These are phyloP conservation scores for Acer negundo DNA, from an alignment of 345 rosid species.

Conservation along the genomic window DNA sequence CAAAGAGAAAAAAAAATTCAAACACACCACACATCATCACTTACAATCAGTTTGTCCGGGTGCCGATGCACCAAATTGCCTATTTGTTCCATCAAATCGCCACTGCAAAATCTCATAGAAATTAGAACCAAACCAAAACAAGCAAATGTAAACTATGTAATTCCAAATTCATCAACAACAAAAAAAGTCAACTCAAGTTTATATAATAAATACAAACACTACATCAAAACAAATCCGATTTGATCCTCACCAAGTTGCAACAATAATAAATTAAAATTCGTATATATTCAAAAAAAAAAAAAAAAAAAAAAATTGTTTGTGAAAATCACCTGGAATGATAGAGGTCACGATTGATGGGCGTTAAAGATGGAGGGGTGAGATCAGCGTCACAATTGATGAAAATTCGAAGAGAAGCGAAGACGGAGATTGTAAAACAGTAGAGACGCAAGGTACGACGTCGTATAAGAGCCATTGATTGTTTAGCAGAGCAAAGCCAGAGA, in stretches of 20 bases:
- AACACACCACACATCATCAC: slow-evolving; percentile 6
- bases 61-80: slow-evolving; percentile 67
- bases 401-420: slow-evolving; percentile 19
- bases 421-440: slow-evolving; percentile 19
- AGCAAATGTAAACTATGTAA: not conserved
- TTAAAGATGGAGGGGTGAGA: slow-evolving; percentile 36
- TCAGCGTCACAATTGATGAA: slow-evolving; percentile 27
- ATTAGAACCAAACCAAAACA: slow-evolving; percentile 6
- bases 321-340: slow-evolving; percentile 67
- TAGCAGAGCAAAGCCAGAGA: not conserved
- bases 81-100: slow-evolving; percentile 65
- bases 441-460: slow-evolving; percentile 16
- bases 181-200: too few species aligned
- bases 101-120: slow-evolving; percentile 39
- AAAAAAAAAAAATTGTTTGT: too few species aligned
- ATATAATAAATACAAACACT: not conserved
- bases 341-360: slow-evolving; percentile 79
- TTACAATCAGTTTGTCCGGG: slow-evolving; percentile 71
- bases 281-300: too few species aligned
- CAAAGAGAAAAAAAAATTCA: not conserved
- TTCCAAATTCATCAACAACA: not conserved
- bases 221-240: not conserved
- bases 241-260: not conserved
- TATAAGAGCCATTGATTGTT: slow-evolving; percentile 11
- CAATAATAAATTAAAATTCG: not conserved